Base-by-base conservation (phyloP, 495 filamentous ascomycete species). In the Apodospora peruviana region DNA sequence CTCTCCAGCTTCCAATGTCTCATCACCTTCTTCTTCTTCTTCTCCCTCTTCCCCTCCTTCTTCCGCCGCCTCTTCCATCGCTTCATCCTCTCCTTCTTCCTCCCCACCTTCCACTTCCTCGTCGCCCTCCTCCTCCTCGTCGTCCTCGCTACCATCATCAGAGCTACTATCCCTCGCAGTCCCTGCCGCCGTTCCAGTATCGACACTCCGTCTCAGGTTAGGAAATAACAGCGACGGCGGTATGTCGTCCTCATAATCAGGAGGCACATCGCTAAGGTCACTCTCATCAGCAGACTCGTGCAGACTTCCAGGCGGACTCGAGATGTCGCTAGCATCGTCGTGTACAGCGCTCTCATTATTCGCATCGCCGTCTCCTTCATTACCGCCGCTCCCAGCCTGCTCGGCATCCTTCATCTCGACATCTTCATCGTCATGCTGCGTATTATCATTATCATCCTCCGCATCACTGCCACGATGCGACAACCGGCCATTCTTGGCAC, bases 201-300 rank as follows among this genome's bases (percentile, higher is more conserved):
- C 61, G 32, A 62, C 59, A n/a, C 64, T 68, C 47, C 62, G 64
- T 16, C 68, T 45, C 9, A 74, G 47, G 43, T 72, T 72, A 0
- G 70, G 72, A 43, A 76, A 76, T 61, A 76, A 61, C 29, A 75
- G 41, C 21, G 65, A 61, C 22, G 70, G 59, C 7, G 70, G 68
- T 40, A 67, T 60, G 16, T 75, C 67, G 38, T 75, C 66, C 43
- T 78, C 73, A 25, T 73, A 69, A 40, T 70, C 71, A 12, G 79
- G 72, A 3, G 77, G 74, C 27, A 83, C 75, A 45, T 91, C 87
- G 45, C 83, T 89, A 7, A 90, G 66, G 50, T 90, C 87, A 59
- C 85, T 90, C 65, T 91, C 87, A 49, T 89, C 86, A 53, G 84
- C 87, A 43, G 79, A 85, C 47, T 89, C 87, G 50, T 87, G 84